Conservation (phyloP, 106 monocot genomes). For the Acorus gramineus region DNA sequence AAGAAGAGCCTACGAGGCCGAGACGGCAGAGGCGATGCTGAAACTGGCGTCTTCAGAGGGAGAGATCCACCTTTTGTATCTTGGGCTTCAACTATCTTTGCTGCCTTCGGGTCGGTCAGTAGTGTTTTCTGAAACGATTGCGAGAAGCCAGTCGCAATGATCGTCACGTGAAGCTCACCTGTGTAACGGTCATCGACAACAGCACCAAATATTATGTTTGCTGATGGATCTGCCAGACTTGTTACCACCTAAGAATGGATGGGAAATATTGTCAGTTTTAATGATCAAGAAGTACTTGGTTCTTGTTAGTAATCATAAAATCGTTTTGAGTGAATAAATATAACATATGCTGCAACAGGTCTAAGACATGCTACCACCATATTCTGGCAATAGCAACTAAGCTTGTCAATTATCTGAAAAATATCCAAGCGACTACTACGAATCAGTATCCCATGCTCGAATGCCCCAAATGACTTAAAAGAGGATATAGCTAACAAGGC, state of each 20-base stretch:
- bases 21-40: constrained; percentile 17
- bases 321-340: not conserved
- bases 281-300: too few relatives aligned
- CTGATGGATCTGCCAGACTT: constrained; percentile 91
- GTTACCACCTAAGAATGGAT: constrained; percentile 68
- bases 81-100: constrained; percentile 25
- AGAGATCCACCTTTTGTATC: constrained; percentile 31
- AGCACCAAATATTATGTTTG: constrained; percentile 98
- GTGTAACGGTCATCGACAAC: constrained; percentile 90
- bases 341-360: too few relatives aligned
- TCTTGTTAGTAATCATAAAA: not conserved
- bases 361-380: too few relatives aligned
- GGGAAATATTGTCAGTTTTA: not conserved
- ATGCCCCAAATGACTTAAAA: too few relatives aligned
- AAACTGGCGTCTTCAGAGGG: constrained; percentile 9
- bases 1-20: not conserved
- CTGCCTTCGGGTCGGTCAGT: constrained; percentile 53
- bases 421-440: too few relatives aligned
- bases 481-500: too few relatives aligned
- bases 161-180: constrained; percentile 88
- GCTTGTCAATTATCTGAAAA: too few relatives aligned
- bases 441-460: too few relatives aligned
- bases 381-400: too few relatives aligned
- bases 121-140: constrained; percentile 89
- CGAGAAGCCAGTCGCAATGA: constrained; percentile 89